Evolutionary conservation across 23 red algal genomes (phyloP).

Genomic region (Rhodosorus marinus): DNA sequence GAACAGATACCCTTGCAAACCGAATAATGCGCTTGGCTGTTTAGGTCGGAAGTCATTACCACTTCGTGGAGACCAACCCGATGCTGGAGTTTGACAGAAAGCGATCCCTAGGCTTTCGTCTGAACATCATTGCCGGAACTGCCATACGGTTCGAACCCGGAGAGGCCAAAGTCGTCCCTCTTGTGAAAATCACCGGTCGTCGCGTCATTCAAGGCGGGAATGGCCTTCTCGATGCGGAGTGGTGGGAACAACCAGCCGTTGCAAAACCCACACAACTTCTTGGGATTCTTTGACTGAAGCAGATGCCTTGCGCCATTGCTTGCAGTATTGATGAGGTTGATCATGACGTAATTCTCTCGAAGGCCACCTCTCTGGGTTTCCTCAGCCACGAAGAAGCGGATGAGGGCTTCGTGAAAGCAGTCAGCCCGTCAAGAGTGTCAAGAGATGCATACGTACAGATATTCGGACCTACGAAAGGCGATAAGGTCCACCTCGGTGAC

Average conservation of each 20-base stretch:
- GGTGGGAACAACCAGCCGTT: no score
- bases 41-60: constrained; percentile 5
- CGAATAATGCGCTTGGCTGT: no score
- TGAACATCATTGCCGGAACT: constrained; percentile 2
- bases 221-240: constrained; percentile 1
- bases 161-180: neutral
- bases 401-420: no score
- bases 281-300: no score
- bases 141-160: constrained; percentile 2
- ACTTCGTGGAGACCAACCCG: neutral
- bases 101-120: neutral
- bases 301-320: no score
- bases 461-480: constrained; percentile 1
- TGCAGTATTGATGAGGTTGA: no score
- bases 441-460: neutral
- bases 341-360: no score
- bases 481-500: neutral
- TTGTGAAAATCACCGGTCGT: neutral
- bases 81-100: neutral
- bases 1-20: no score
- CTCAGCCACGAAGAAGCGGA: no score
- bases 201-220: neutral
- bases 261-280: no score
- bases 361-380: no score
- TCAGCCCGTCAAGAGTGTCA: no score